Conservation (phyloP, 176 grass and related monocot species). For the Triticum monococcum region DNA sequence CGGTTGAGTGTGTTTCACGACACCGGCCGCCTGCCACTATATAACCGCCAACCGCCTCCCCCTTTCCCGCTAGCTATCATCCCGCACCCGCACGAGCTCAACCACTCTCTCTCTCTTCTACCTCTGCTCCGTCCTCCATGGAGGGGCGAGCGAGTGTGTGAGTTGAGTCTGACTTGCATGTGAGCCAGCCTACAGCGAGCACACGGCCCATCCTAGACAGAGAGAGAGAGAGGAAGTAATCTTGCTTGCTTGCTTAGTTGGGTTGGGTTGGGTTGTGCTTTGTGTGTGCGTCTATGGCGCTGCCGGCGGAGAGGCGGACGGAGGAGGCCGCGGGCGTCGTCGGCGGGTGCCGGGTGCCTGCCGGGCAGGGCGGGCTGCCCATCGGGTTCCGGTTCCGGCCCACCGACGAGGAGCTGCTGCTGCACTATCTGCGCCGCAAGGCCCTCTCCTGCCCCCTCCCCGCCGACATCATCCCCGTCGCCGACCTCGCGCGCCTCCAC, state of each 20-base stretch:
- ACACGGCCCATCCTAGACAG: background rate
- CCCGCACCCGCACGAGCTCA: background rate
- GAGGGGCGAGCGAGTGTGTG: background rate
- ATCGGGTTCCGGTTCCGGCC: slow-evolving; percentile 90
- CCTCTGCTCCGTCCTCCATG: background rate
- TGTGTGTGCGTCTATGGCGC: background rate
- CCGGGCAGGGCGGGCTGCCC: slow-evolving; percentile 42
- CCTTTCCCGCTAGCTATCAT: slow-evolving; percentile 16
- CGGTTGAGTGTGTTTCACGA: slow-evolving; percentile 66
- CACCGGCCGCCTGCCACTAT: slow-evolving; percentile 24
- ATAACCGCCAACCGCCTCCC: slow-evolving; percentile 38
- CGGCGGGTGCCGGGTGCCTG: background rate
- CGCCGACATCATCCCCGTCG: slow-evolving; percentile 83
- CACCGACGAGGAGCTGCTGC: slow-evolving; percentile 87
- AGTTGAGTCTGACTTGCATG: background rate
- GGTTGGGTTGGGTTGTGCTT: background rate
- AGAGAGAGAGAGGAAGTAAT: background rate
- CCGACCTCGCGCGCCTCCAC: slow-evolving; percentile 57
- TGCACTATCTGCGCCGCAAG: slow-evolving; percentile 91
- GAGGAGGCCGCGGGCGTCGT: background rate
- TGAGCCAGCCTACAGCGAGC: background rate
- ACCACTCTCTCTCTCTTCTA: background rate
- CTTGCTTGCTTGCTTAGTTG: background rate
- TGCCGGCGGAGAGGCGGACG: background rate
- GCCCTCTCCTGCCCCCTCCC: slow-evolving; percentile 64